Base-by-base conservation (phyloP, 495 filamentous ascomycete species). In the Massariosphaeria phaeospora region DNA sequence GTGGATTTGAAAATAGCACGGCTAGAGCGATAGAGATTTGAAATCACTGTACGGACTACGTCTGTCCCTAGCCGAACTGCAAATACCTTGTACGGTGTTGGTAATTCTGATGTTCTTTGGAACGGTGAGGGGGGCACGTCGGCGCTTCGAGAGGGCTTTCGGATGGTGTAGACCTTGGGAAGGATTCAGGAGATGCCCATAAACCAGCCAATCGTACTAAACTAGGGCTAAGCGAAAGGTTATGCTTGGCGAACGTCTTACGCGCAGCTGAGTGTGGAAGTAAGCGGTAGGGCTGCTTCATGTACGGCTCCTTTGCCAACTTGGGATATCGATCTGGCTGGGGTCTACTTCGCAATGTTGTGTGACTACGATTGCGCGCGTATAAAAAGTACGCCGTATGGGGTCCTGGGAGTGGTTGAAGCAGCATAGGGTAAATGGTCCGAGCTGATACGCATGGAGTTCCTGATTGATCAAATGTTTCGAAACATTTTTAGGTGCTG, bases 391-490 rank as follows among this genome's bases (percentile, higher is more conserved):
- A 7, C 34, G 23, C 35, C 26, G 26, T 39, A 44, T 50, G 54
- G 13, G 36, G 45, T 25, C 7, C 9, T 31, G 31, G 29, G 38
- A 52, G 38, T 18, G 39, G 56, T 8, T 53, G 24, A n/a, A 9
- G 2, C 10, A 17, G 18, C 24, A 31, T 27, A 23, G 21, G 33
- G 45, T 53, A 53, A 18, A 33, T 47, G 30, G 20, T 21, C 17
- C 13, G 43, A 30, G 17, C 42, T n/a, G 17, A 44, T 13, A 13
- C 45, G 18, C 27, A 24, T 53, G 41, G 33, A 45, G 40, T 18
- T 24, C 48, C 17, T 54, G 48, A 59, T 59, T 59, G 56, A 54
- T 41, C 56, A 26, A 43, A 44, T 53, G 56, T 54, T 59, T 59
- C 50, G 56, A 59, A 54, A 54, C 50, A 18, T 45, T 39, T 13